phyloP scores from a whole-genome alignment of 805 yeast genomes.

The Gaillardinia entomophila region DNA sequence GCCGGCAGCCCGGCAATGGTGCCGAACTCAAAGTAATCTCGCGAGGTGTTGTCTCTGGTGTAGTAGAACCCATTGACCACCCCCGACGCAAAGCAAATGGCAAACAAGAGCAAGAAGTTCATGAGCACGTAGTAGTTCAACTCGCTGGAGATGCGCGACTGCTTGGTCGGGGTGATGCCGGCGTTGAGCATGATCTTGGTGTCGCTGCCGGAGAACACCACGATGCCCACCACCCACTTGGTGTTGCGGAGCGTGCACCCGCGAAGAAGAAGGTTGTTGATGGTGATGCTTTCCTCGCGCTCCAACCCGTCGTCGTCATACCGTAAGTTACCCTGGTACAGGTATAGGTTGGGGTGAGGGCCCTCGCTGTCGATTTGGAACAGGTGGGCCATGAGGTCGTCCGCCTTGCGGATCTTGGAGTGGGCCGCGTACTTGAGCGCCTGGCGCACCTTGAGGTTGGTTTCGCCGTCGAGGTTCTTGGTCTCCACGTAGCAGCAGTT shows the following conservation, averaged over 20 bases:
- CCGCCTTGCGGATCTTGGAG: conserved; percentile 33
- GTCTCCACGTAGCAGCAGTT: conserved; percentile 51
- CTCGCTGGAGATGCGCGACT: conserved; percentile 67
- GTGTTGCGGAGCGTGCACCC: conserved; percentile 79
- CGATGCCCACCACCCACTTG: conserved; percentile 77
- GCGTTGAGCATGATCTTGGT: conserved; percentile 79
- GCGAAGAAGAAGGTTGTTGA: conserved; percentile 64
- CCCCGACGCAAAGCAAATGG: conserved; percentile 66
- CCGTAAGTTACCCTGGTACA: conserved; percentile 63
- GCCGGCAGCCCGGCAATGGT: conserved; percentile 62
- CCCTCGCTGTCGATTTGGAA: conserved; percentile 80
- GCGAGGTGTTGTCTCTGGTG: conserved; percentile 38
- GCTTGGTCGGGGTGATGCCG: conserved; percentile 74
- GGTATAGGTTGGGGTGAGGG: conserved; percentile 72
- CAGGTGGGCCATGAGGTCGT: conserved; percentile 33
- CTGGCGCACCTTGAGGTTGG: conserved; percentile 55
- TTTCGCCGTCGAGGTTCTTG: conserved; percentile 19
- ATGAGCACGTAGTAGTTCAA: conserved; percentile 63
- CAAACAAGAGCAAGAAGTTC: conserved; percentile 59
- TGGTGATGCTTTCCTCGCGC: conserved; percentile 59
- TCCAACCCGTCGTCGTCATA: conserved; percentile 14
- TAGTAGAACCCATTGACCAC: conserved; percentile 67
- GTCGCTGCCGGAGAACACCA: conserved; percentile 71
- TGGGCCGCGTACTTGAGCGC: conserved; percentile 58
- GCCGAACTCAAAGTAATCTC: conserved; percentile 65